Percentiles rank a stretch among this genome's conserved stretches.
phyloP scores from a whole-genome alignment of 177 flowering plant species.

The Telopea speciosissima region DNA sequence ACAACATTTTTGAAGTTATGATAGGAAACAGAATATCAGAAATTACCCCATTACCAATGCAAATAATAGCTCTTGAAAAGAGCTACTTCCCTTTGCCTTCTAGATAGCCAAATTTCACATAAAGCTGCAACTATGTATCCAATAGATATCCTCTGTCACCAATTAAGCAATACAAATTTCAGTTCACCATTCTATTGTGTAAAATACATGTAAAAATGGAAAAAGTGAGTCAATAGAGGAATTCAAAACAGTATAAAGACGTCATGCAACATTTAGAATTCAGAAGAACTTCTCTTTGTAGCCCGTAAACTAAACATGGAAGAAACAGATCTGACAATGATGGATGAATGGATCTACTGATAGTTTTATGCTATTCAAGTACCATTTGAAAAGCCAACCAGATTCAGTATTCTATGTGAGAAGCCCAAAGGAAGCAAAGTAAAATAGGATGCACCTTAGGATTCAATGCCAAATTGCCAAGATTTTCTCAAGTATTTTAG shows the following conservation, averaged over 20 bases:
- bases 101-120: constrained; percentile 62
- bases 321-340: not conserved
- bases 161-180: constrained; percentile 1
- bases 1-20: not conserved
- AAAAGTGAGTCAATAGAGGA: not conserved
- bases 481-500: too few relatives aligned
- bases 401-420: too few relatives aligned
- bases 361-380: not conserved
- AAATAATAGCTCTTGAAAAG: constrained; percentile 27
- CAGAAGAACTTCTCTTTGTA: not conserved
- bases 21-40: not conserved
- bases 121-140: constrained; percentile 58
- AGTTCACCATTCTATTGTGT: constrained; percentile 3
- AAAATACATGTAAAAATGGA: not conserved
- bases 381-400: too few relatives aligned
- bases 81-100: constrained; percentile 14
- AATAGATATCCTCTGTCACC: constrained; percentile 58
- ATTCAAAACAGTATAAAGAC: not conserved
- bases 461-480: too few relatives aligned
- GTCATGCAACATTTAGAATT: not conserved
- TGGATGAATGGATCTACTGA: not conserved
- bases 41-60: constrained; percentile 44
- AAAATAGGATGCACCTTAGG: too few relatives aligned
- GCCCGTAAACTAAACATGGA: not conserved
- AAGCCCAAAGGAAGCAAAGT: too few relatives aligned